Evolutionary conservation across 2,329 filamentous ascomycete species (phyloP), one percentile per base, ranked within the genome.

Genomic region (Cyphellophora europaea): DNA sequence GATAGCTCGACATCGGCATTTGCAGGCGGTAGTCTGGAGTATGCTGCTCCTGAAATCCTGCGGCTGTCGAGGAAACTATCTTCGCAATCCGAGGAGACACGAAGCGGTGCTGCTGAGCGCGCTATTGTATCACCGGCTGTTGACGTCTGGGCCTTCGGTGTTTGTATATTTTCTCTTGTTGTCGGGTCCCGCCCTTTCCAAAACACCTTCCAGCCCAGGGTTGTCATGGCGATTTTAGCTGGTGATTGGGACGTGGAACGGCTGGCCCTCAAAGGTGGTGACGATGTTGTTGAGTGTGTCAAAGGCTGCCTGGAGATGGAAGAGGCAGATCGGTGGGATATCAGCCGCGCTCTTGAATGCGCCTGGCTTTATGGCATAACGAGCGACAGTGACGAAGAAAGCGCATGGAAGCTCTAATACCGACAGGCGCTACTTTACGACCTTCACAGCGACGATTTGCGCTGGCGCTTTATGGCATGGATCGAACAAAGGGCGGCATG

Each of bases 121-220:
- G 28, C 58, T 14, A 40, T 65, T 8, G 55, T 70, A 15, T 57
- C 61, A 27, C 57, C 75, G 1, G 68, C 70, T 2, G 74, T 76
- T 14, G 77, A 82, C 49, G 65, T 81, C 2, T 82, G 77, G 77
- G 76, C 77, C 2, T 77, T 73, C 47, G 77, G 77, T 4, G 73
- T 80, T 6, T 69, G 78, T 8, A 59, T 77, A 3, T 81, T 72
- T 48, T 66, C 73, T 2, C 57, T 80, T 15, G 56, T 79, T 15
- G 74, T 74, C 0, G 76, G 75, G 11, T 66, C 66, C 4, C 62
- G 79, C 5, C 77, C 77, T 0, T 82, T 81, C 56, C 67, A 72
- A 32, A 71, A 79, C 45, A 54, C 66, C 0, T 71, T 81, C 43
- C 62, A 72, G 30, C 69, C 72, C 30, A 72, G 71, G 37, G 66